These are phyloP conservation scores for Colletotrichum orchidophilum DNA, from an alignment of 2,329 filamentous ascomycete genomes.

Conservation along the genomic window DNA sequence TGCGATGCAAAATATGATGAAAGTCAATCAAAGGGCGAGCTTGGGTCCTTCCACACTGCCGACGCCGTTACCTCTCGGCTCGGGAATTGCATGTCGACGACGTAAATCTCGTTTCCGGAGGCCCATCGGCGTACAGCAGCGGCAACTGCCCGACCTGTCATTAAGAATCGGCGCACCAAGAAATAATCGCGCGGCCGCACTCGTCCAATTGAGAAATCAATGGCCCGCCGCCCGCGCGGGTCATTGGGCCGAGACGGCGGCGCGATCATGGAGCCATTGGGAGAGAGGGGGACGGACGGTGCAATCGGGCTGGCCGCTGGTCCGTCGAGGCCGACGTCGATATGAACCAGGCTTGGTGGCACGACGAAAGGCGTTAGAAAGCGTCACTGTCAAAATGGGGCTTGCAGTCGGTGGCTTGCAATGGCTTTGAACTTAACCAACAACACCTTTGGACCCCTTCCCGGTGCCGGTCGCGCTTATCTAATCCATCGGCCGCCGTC, in stretches of 20 bases:
- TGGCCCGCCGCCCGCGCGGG: not conserved
- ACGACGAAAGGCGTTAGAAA: constrained; percentile 16
- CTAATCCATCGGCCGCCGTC: constrained; percentile 10
- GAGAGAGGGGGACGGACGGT: not conserved
- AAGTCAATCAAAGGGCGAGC: not conserved
- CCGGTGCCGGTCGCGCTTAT: not conserved
- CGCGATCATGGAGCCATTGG: not conserved
- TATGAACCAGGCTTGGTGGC: not conserved
- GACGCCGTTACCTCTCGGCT: not conserved
- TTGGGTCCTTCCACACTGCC: constrained; percentile 2
- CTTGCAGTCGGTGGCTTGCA: constrained; percentile 28
- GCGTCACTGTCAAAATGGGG: constrained; percentile 26
- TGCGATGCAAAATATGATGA: not conserved
- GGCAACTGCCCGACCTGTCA: not conserved
- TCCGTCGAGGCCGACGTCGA: not conserved
- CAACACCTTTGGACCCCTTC: not conserved
- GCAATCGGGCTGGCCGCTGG: not conserved
- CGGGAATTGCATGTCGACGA: constrained; percentile 8
- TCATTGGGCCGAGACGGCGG: constrained; percentile 8
- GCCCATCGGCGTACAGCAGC: constrained; percentile 4
- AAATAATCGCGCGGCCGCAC: not conserved
- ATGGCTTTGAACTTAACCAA: not conserved
- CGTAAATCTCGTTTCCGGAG: constrained; percentile 21
- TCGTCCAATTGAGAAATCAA: not conserved
- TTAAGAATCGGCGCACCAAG: not conserved